Base-by-base conservation (phyloP, 305 asterid species). In the Nicotiana rustica region DNA sequence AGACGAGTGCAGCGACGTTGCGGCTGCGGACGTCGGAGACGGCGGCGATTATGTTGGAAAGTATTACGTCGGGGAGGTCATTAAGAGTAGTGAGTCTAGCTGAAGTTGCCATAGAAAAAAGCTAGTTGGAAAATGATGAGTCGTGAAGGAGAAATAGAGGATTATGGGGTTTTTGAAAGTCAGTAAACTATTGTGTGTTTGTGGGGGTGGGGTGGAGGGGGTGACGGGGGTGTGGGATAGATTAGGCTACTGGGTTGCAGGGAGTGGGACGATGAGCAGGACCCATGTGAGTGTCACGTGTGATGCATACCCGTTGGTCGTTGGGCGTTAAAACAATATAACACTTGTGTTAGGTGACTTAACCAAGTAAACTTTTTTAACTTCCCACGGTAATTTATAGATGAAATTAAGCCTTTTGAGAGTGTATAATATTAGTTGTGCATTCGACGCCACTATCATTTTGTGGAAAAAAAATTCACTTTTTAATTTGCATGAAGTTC, bases 31-130 rank as follows among this genome's bases (percentile, higher is more conserved):
- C 88, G 89, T 89, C 93, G 67, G 87, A 71, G 7, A 92, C 81
- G 90, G 89, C 87, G 84, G 97, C 89, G 90, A 95, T 90, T 70
- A 95, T 89, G 85, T 75, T 90, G 80, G 90, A 90, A 62, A 92
- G 93, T 87, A 94, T 87, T 3, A 88, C 94, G 68, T 95, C 96
- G 0, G 99, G 98, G 57, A 89, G 88, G 86, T 92, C 94, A 80
- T 89, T 93, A 83, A 85, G 41, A 31, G 91, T 59, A 36, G 93
- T 84, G 79, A 89, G 65, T 81, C 77, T 75, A 18, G 57, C 13
- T 47, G 71, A n/a, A 81, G 87, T 52, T 59, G 93, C 90, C 91
- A 89, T 88, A 44, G 60, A 33, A 67, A 15, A 1, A 33, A 33
- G 25, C 52, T 67, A 33, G 59, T n/a, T 69, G 77, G 13, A 21